phyloP scores from a whole-genome alignment of 2,329 filamentous ascomycete genomes.

The Purpureocillium takamizusanense region DNA sequence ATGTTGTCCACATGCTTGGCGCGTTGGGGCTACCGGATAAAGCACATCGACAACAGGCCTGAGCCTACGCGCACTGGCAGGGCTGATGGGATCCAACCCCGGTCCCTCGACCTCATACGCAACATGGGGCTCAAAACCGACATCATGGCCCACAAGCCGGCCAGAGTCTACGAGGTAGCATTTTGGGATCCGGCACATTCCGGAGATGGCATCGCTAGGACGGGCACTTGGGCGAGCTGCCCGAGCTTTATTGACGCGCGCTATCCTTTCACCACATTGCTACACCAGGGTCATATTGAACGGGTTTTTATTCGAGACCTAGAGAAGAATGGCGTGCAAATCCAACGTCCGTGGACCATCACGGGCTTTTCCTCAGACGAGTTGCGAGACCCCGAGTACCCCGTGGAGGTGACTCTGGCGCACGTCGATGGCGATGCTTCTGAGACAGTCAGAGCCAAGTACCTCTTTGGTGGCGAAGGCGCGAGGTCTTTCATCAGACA shows the following conservation, averaged over 20 bases:
- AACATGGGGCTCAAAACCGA: slow-evolving; percentile 85
- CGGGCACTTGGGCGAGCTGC: slow-evolving; percentile 77
- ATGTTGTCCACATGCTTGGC: slow-evolving; percentile 82
- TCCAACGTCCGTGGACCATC: slow-evolving; percentile 60
- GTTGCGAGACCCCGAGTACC: slow-evolving; percentile 53
- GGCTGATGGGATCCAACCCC: slow-evolving; percentile 85
- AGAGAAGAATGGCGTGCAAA: slow-evolving; percentile 46
- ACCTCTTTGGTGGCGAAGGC: slow-evolving; percentile 64
- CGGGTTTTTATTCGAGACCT: slow-evolving; percentile 60
- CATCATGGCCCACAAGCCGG: slow-evolving; percentile 81
- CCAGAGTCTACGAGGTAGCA: slow-evolving; percentile 71
- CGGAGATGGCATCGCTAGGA: slow-evolving; percentile 51
- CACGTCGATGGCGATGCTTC: slow-evolving; percentile 63
- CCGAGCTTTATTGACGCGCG: slow-evolving; percentile 71
- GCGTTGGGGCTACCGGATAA: slow-evolving; percentile 90
- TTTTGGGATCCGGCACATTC: slow-evolving; percentile 59
- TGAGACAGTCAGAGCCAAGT: slow-evolving; percentile 61
- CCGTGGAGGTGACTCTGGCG: slow-evolving; percentile 69
- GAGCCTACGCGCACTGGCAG: slow-evolving; percentile 79
- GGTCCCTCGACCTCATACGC: slow-evolving; percentile 75
- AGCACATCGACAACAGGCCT: slow-evolving; percentile 85
- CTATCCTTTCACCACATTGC: slow-evolving; percentile 60
- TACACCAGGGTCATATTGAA: slow-evolving; percentile 66
- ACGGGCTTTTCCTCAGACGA: slow-evolving; percentile 51
- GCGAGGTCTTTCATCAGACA: slow-evolving; percentile 58